Conservation (phyloP, 495 filamentous ascomycete genomes). For the Chaetomium tenue region DNA sequence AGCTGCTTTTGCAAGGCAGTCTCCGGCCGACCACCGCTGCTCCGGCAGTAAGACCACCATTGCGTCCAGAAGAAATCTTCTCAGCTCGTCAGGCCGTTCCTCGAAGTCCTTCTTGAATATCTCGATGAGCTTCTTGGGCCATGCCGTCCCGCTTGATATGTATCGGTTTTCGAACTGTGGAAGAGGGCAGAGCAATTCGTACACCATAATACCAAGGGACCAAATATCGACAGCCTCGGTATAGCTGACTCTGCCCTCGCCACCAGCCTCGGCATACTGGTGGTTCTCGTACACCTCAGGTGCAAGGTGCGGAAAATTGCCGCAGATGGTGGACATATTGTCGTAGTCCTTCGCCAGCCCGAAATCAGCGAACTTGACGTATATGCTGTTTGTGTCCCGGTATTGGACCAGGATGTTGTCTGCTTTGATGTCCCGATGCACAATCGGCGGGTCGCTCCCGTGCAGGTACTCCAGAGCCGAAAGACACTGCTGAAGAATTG, state of each 20-base stretch:
- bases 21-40: too few relatives aligned
- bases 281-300: neutral
- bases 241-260: neutral
- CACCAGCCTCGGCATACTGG: neutral
- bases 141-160: too few relatives aligned
- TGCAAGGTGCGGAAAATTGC: neutral
- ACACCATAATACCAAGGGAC: too few relatives aligned
- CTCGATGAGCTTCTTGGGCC: too few relatives aligned
- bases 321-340: neutral
- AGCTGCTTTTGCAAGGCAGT: too few relatives aligned
- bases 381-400: neutral
- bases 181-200: too few relatives aligned
- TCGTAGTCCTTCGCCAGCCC: neutral
- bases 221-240: constrained; percentile 1
- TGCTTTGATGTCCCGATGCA: constrained; percentile 1
- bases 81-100: too few relatives aligned
- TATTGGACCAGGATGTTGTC: neutral
- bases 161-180: too few relatives aligned
- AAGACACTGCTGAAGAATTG: neutral
- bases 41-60: too few relatives aligned
- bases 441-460: neutral
- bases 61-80: too few relatives aligned
- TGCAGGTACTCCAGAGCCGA: neutral
- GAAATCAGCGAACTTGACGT: neutral
- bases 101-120: too few relatives aligned